A percentile compares a stretch with the other conserved stretches of the same genome.
Evolutionary conservation across 768 basidiomycete species (phyloP).

Genomic region (Ephemerocybe angulata): DNA sequence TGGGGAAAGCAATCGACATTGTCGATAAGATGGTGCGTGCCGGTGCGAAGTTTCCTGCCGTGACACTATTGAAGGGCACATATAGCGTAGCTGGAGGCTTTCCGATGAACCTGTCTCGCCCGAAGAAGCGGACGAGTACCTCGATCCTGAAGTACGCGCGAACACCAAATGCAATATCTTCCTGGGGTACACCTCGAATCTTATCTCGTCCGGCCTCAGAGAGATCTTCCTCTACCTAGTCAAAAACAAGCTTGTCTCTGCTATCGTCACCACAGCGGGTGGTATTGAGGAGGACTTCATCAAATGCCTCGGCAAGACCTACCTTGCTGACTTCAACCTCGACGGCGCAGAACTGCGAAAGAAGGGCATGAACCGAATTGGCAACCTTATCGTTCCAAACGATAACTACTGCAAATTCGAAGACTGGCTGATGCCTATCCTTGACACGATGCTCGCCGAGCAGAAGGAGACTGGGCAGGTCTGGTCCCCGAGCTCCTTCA

Average conservation of each 20-base stretch:
- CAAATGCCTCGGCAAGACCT: slow-evolving; percentile 97
- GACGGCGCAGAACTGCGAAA: slow-evolving; percentile 85
- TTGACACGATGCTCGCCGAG: slow-evolving; percentile 86
- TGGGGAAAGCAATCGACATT: slow-evolving; percentile 84
- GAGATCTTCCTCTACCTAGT: slow-evolving; percentile 91
- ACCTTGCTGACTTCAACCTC: slow-evolving; percentile 88
- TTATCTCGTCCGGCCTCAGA: slow-evolving; percentile 95
- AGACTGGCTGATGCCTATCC: slow-evolving; percentile 96
- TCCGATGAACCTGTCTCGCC: slow-evolving; percentile 75
- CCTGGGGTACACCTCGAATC: slow-evolving; percentile 96
- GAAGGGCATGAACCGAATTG: slow-evolving; percentile 95
- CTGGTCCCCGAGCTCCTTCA: slow-evolving; percentile 96
- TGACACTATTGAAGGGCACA: slow-evolving; percentile 3
- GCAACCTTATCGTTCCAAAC: slow-evolving; percentile 94
- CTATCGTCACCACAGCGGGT: slow-evolving; percentile 94
- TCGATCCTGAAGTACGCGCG: slow-evolving; percentile 55
- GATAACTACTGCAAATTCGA: slow-evolving; percentile 99
- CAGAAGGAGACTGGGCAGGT: slow-evolving; percentile 65
- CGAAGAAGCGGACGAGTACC: slow-evolving; percentile 68
- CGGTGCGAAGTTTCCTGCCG: not conserved
- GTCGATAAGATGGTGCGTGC: slow-evolving; percentile 85
- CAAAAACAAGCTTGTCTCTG: slow-evolving; percentile 86
- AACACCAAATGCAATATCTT: slow-evolving; percentile 83
- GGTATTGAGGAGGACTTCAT: slow-evolving; percentile 99
- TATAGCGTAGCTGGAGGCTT: slow-evolving; percentile 81